Base-by-base conservation (phyloP, 2,329 filamentous ascomycete genomes). In the Ceratocystis papillata region DNA sequence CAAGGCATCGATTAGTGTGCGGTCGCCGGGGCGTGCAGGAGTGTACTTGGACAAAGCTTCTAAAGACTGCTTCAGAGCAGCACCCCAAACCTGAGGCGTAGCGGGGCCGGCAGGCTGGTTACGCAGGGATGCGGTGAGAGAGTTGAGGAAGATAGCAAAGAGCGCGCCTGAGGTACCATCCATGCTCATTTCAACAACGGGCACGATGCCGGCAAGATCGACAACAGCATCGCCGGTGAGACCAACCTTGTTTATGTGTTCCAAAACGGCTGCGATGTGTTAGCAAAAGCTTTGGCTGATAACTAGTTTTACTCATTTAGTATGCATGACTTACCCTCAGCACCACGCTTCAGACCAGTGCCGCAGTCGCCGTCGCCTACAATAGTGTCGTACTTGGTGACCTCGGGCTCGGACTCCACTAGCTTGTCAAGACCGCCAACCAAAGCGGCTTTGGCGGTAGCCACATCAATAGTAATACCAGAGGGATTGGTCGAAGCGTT, bases 301-400 rank as follows among this genome's bases (percentile, higher is more conserved):
- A 41, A 2, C 37, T 15, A n/a, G 1, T 5, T 22, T 15, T 1
- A 61, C 53, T 17, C 3, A 5, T 41, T 20, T 1, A 48, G 28
- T 20, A 17, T 8, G 22, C 20, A 15, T 41, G 12, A 17, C 76
- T 73, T 75, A 81, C 79, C 84, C 80, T 96, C 87, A n/a, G 91
- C 90, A 62, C 91, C 91, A 69, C 90, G 85, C 78, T 90, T 90
- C 68, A 96, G 79, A 4, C 90, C 90, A 67, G 90, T 89, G 8
- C 91, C 91, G 72, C 91, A 96, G 75, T 96, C 91, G 60, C 91
- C 91, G 73, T 96, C 91, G 53, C 91, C 91, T 28, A 96, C 90
- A 12, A 94, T 84, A 0, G 90, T 95, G 72, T 90, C 88, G 71
- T 84, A 90, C 62, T 78, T 81, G 0, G 88, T 90, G 63, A 90